phyloP scores from a whole-genome alignment of 2,329 filamentous ascomycete genomes.

The Onygenales sp. region DNA sequence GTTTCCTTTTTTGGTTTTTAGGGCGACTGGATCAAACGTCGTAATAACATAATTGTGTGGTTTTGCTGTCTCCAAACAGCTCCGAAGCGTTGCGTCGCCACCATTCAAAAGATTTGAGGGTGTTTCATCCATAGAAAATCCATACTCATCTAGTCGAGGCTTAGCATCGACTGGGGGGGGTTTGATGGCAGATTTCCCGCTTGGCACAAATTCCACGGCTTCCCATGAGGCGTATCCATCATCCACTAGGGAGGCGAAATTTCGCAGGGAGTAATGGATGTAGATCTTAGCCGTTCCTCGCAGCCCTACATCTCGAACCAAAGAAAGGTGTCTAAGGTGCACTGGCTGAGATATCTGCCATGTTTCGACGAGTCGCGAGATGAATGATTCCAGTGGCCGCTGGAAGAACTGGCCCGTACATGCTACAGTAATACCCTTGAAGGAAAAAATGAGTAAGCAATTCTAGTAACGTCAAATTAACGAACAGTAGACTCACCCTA shows the following conservation, averaged over 20 bases:
- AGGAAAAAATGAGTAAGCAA: conserved; percentile 2
- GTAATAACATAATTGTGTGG: conserved; percentile 26
- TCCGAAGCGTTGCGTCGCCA: conserved; percentile 35
- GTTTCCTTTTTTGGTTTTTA: conserved; percentile 20
- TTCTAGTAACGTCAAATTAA: not conserved
- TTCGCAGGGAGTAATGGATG: conserved; percentile 44
- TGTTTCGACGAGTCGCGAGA: conserved; percentile 44
- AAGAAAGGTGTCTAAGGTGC: conserved; percentile 46
- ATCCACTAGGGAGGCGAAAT: conserved; percentile 46
- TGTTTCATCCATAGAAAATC: conserved; percentile 31
- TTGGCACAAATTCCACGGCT: conserved; percentile 34
- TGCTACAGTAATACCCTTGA: conserved; percentile 31
- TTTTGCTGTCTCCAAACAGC: conserved; percentile 25
- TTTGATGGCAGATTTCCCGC: conserved; percentile 17
- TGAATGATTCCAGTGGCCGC: conserved; percentile 44
- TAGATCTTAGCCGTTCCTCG: conserved; percentile 41
- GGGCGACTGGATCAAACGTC: conserved; percentile 24
- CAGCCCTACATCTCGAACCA: conserved; percentile 46
- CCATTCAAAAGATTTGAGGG: conserved; percentile 28
- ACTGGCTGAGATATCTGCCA: conserved; percentile 51
- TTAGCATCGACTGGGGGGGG: conserved; percentile 21
- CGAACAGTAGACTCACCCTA: conserved; percentile 20
- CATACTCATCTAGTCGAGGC: conserved; percentile 37
- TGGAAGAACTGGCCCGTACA: conserved; percentile 44
- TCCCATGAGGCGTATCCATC: conserved; percentile 43